Base-by-base conservation (phyloP, 2,329 filamentous ascomycete genomes). In the Calonectria pteridis region DNA sequence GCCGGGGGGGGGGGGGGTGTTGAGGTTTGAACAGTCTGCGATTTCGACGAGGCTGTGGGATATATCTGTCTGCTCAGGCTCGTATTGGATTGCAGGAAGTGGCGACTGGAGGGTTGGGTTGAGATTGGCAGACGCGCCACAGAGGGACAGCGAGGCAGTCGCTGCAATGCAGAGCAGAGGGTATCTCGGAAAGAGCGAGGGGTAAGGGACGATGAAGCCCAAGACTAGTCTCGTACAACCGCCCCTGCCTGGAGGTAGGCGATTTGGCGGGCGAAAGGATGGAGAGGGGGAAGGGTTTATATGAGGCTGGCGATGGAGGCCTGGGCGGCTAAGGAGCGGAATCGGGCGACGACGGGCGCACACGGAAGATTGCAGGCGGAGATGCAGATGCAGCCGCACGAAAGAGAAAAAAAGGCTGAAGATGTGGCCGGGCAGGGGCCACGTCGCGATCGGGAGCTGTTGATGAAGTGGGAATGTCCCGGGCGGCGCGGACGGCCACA, bases 401-500 rank as follows among this genome's bases (percentile, higher is more conserved):
- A 62, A 16, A 26, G n/a, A 37, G 6, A 28, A n/a, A 37, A 35
- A 59, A 59, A 35, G 23, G n/a, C 33, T 62, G 71, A 43, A 63
- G 37, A 58, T 58, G 51, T 55, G 71, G 77, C 51, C 68, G 72
- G 70, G 74, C 75, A 77, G 73, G 74, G 76, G 77, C 77, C 78
- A 79, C 78, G 77, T 78, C 77, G 77, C 77, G 74, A 76, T 78
- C 77, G 75, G 73, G 77, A 67, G 58, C 53, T 66, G 40, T 65
- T 55, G 58, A 53, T 46, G 58, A 50, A 31, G 35, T 31, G 46
- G 70, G 58, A 71, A 53, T 51, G 67, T 26, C 33, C 31, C 55
- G 40, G 50, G 58, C 28, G 46, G 33, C 40, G 63, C 62, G 43
- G 63, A 70, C 16, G 55, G 55, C 55, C 55, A 59, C 55, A 59